Conservation (phyloP, 345 rosid genomes). For the Eucalyptus paniculata region DNA sequence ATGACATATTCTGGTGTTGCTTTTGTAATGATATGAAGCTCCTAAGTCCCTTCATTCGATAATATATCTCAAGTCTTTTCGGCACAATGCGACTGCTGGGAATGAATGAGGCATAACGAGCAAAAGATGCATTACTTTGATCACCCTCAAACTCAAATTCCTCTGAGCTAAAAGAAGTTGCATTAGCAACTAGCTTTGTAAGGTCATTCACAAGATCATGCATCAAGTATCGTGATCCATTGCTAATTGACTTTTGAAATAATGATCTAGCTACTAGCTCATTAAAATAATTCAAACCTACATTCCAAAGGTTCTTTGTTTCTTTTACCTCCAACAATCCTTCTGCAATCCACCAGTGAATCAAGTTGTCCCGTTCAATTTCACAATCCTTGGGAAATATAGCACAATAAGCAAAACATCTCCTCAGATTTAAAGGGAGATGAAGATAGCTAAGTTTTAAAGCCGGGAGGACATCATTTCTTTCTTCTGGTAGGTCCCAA, state of each 20-base stretch:
- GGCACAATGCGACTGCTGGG: rapidly evolving
- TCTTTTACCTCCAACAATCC: neutral
- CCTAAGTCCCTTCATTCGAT: neutral
- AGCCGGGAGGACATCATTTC: rapidly evolving
- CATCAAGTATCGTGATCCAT: rapidly evolving
- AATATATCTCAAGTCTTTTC: rapidly evolving
- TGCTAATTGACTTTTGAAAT: rapidly evolving
- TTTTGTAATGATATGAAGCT: neutral
- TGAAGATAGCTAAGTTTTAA: neutral
- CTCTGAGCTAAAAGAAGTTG: rapidly evolving
- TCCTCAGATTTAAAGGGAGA: rapidly evolving
- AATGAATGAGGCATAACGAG: neutral
- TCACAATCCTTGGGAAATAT: rapidly evolving
- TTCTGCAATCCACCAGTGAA: neutral
- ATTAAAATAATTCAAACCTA: neutral
- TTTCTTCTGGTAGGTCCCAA: neutral
- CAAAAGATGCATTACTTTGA: neutral
- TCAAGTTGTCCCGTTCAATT: rapidly evolving
- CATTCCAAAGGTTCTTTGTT: rapidly evolving
- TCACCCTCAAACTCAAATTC: rapidly evolving
- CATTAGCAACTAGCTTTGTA: rapidly evolving
- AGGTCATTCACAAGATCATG: neutral
- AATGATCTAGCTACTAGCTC: neutral
- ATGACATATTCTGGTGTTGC: too few relatives aligned
- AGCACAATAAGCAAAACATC: neutral